Evolutionary conservation across 225 moss, liverwort and hornwort species (phyloP), one percentile per base, ranked within the genome.

Genomic region (Anthoceros angustus): DNA sequence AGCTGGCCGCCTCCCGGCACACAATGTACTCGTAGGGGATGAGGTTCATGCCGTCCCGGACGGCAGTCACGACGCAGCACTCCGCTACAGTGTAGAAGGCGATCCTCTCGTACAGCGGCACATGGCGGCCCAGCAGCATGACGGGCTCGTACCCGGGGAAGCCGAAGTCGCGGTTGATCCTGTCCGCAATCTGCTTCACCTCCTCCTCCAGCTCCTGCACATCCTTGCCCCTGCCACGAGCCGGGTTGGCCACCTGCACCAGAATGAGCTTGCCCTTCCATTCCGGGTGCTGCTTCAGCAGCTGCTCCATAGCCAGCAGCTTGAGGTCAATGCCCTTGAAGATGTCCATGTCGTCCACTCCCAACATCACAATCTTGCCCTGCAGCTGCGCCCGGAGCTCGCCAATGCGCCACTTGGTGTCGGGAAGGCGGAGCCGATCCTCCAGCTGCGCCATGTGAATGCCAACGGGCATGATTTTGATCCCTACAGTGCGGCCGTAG

Each of bases 341-440:
- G 18, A 98, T 84, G 74, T 98, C 98, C 98, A 98, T 92, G 63
- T 98, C 98, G 67, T 98, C 98, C 62, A 92, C 98, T 39, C 98
- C 98, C 43, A 98, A 89, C 62, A 98, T 73, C 4, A 98, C 87
- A 18, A 83, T 81, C 82, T 80, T 98, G 48, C 98, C 98, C 72
- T 80, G 78, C 26, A 81, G 77, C 72, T 98, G 74, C 20, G 75
- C 78, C 61, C 80, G 81, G 12, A 89, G 80, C 79, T 98, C 98
- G 10, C 69, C 77, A 49, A 80, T 84, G 65, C 86, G 79, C 81
- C 80, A 77, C 70, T 74, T 76, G 9, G 98, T 92, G 8, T 87
- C 86, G 3, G 85, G 74, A 61, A 77, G 73, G 74, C 77, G 84
- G 70, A 98, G 74, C 23, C 71, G 76, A 18, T 81, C 84, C 76